Evolutionary conservation across 441 rosid genomes (phyloP).

Genomic region (Pelargonium fulgidum): DNA sequence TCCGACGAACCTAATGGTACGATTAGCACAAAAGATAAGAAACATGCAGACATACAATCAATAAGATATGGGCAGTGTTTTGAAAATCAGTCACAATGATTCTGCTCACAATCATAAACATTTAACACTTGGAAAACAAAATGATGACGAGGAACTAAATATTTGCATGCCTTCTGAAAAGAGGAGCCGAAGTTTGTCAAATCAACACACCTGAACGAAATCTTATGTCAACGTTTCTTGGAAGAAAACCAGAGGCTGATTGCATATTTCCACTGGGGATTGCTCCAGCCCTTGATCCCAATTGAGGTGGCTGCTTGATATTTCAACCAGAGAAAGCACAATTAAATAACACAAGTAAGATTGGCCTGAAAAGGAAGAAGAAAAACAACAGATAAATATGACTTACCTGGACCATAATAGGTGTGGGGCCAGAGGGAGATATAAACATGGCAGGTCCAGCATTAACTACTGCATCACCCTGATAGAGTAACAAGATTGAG

Average conservation of each 20-base stretch:
- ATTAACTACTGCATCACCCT: slow-evolving; percentile 38
- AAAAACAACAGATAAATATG: neutral
- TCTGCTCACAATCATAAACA: too few relatives aligned
- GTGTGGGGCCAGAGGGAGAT: slow-evolving; percentile 29
- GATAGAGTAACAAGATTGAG: slow-evolving; percentile 5
- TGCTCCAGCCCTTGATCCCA: slow-evolving; percentile 27
- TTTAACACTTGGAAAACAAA: too few relatives aligned
- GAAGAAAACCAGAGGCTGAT: slow-evolving; percentile 21
- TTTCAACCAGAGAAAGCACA: slow-evolving; percentile 10
- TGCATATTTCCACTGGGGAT: slow-evolving; percentile 17
- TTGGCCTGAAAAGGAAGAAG: neutral
- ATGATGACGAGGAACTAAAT: too few relatives aligned
- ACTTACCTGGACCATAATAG: slow-evolving; percentile 20
- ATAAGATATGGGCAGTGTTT: neutral
- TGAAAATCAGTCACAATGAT: too few relatives aligned
- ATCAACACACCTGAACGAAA: slow-evolving; percentile 27
- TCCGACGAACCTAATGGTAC: neutral
- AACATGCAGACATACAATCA: neutral
- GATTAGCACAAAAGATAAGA: neutral
- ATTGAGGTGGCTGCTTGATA: slow-evolving; percentile 22
- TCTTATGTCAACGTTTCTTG: slow-evolving; percentile 32
- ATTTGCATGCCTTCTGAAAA: too few relatives aligned
- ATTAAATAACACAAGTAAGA: neutral
- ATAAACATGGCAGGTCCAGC: slow-evolving; percentile 33
- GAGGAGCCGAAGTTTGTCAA: too few relatives aligned